Percentiles rank a stretch among this genome's conserved stretches.
phyloP scores from a whole-genome alignment of 2,329 filamentous ascomycete genomes.

The Aotearoamyces nothofagi region DNA sequence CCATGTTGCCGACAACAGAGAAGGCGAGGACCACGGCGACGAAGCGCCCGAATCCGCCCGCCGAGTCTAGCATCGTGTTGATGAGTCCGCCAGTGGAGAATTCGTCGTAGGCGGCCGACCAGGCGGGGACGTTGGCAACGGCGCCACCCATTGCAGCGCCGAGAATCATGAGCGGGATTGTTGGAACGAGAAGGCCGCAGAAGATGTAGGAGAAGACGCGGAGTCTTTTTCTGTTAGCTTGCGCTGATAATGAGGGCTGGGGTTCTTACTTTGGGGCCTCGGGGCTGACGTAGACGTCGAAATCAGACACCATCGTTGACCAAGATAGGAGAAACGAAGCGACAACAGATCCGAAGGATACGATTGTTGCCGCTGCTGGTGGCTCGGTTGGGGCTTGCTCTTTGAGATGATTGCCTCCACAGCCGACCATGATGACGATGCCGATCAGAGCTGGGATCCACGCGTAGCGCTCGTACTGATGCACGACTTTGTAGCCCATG shows the following conservation, averaged over 20 bases:
- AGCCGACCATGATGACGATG: slow-evolving; percentile 32
- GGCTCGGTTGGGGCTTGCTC: slow-evolving; percentile 29
- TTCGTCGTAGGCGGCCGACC: slow-evolving; percentile 35
- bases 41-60: too few relatives aligned
- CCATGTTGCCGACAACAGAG: slow-evolving; percentile 28
- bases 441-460: slow-evolving; percentile 24
- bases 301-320: slow-evolving; percentile 46
- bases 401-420: slow-evolving; percentile 29
- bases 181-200: slow-evolving; percentile 36
- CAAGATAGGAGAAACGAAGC: slow-evolving; percentile 51
- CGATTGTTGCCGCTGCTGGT: slow-evolving; percentile 39
- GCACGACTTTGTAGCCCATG: slow-evolving; percentile 13
- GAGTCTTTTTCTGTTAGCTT: slow-evolving; percentile 9
- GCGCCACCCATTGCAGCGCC: slow-evolving; percentile 50
- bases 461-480: slow-evolving; percentile 11
- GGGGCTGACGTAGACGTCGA: slow-evolving; percentile 50
- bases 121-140: slow-evolving; percentile 34
- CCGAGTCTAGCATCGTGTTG: too few relatives aligned
- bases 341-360: slow-evolving; percentile 58
- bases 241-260: not conserved
- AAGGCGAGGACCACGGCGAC: slow-evolving; percentile 22
- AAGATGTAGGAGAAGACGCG: slow-evolving; percentile 41
- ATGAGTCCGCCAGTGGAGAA: slow-evolving; percentile 43
- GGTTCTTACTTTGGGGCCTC: slow-evolving; percentile 30
- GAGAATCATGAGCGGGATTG: slow-evolving; percentile 43